Evolutionary conservation across 2,329 filamentous ascomycete genomes (phyloP).

Genomic region (Aspergillus sp.): DNA sequence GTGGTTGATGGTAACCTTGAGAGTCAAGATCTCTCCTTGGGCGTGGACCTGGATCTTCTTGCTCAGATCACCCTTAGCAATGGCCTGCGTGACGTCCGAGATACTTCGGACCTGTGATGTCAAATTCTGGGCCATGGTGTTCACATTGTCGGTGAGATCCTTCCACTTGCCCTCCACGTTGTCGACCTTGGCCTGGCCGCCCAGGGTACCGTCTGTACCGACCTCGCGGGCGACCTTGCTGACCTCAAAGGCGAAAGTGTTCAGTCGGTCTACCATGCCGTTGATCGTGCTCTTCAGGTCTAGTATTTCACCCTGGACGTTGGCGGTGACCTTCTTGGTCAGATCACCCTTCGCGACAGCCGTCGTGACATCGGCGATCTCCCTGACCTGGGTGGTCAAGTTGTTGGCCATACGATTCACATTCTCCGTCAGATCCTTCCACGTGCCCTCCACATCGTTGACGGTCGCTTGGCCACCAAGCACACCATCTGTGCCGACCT

Average conservation of each 20-base stretch:
- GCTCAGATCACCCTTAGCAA: conserved; percentile 93
- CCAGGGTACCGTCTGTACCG: conserved; percentile 63
- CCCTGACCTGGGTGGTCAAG: conserved; percentile 92
- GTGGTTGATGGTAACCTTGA: conserved; percentile 98
- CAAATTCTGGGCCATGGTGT: conserved; percentile 65
- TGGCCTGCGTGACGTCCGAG: conserved; percentile 90
- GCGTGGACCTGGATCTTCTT: conserved; percentile 94
- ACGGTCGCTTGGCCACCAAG: conserved; percentile 93
- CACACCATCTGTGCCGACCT: conserved; percentile 93
- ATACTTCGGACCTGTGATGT: conserved; percentile 78
- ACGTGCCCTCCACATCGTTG: conserved; percentile 94
- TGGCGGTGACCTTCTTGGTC: conserved; percentile 92
- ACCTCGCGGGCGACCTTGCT: conserved; percentile 66
- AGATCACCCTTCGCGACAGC: conserved; percentile 92
- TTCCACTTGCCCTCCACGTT: conserved; percentile 68
- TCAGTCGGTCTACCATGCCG: conserved; percentile 64
- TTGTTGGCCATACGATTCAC: conserved; percentile 99
- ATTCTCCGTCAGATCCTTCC: conserved; percentile 91
- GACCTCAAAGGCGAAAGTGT: conserved; percentile 64
- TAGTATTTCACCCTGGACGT: conserved; percentile 89
- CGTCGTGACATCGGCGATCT: conserved; percentile 95
- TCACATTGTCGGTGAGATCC: conserved; percentile 66
- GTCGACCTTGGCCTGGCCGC: conserved; percentile 63
- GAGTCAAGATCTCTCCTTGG: conserved; percentile 86
- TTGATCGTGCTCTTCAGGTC: conserved; percentile 89